These are phyloP conservation scores for Fagopyrum homotropicum DNA, from an alignment of 148 eudicot genomes.

Conservation along the genomic window DNA sequence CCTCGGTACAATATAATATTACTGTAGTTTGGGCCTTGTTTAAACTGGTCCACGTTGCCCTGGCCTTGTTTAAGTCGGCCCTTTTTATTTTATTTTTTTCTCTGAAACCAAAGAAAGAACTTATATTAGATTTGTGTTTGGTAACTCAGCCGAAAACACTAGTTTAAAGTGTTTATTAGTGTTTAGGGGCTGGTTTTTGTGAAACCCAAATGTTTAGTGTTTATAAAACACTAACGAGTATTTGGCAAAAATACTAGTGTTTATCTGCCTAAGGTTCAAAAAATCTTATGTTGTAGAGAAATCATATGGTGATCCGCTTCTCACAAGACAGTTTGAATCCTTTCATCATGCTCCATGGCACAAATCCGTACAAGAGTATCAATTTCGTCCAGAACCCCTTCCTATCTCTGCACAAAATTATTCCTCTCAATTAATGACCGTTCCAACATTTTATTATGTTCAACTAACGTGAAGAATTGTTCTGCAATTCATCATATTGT, in stretches of 20 bases:
- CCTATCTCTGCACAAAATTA: conserved; percentile 87
- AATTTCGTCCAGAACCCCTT: conserved; percentile 71
- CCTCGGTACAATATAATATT: neutral
- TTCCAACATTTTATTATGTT: conserved; percentile 97
- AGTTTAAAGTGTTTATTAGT: too few species aligned
- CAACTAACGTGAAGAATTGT: conserved; percentile 81
- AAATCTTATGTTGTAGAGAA: conserved; percentile 88
- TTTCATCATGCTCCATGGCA: conserved; percentile 86
- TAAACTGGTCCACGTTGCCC: too few species aligned
- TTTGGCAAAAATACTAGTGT: too few species aligned
- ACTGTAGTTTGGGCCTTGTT: too few species aligned
- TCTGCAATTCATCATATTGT: conserved; percentile 77
- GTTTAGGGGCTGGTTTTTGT: too few species aligned
- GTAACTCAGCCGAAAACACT: too few species aligned
- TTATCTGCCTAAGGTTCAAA: conserved; percentile 17
- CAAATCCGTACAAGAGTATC: conserved; percentile 69
- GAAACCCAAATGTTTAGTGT: too few species aligned
- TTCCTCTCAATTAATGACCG: conserved; percentile 92
- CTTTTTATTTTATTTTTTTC: too few species aligned
- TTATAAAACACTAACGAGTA: too few species aligned
- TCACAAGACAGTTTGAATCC: conserved; percentile 78
- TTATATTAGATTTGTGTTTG: too few species aligned
- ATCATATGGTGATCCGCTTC: conserved; percentile 64
- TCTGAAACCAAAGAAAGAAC: too few species aligned
- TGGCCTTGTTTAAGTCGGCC: too few species aligned